Base-by-base conservation (phyloP, 202 grass and related monocot species). In the Hordeum pubiflorum region DNA sequence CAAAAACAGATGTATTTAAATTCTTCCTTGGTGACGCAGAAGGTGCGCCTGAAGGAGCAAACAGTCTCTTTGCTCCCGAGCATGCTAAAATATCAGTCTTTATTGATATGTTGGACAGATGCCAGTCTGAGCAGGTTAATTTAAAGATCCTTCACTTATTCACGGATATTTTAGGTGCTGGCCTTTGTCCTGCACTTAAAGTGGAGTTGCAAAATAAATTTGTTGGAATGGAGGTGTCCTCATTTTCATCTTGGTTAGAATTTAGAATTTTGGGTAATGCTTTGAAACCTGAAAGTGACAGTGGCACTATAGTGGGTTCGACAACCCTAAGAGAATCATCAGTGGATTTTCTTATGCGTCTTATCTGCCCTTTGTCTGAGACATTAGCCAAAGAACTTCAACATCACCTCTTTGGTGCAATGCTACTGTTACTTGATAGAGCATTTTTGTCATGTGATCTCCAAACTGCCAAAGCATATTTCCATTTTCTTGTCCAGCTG, bases 61-160 rank as follows among this genome's bases (percentile, higher is more conserved):
- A 63, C 62, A 69, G 43, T 71, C 69, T 93, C 80, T 93, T 97
- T 58, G 76, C 61, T 76, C 75, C 72, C 48, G 83, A 81, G 68
- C 84, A 18, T 84, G 92, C 90, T 66, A 84, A 94, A 85, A 85
- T 94, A 37, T 80, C 89, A 17, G 74, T 90, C 77, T 86, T 94
- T 31, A 83, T 97, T 61, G 77, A 91, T 88, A 72, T 93, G 56
- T 83, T 97, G 75, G 84, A 94, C 69, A 86, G 84, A 79, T 97
- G 86, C 62, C 79, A 91, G 58, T 89, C 90, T 39, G 92, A 94
- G 83, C 72, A 87, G 73, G 81, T 93, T 61, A 94, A 89, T 85
- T 76, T 91, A 77, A 97, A 97, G 84, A 84, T 97, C 80, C 79
- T 97, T 57, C 78, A 89, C 60, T 88, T 97, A 59, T 92, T 94